Conservation (phyloP, 495 filamentous ascomycete species). For the Xylaria flabelliformis region DNA sequence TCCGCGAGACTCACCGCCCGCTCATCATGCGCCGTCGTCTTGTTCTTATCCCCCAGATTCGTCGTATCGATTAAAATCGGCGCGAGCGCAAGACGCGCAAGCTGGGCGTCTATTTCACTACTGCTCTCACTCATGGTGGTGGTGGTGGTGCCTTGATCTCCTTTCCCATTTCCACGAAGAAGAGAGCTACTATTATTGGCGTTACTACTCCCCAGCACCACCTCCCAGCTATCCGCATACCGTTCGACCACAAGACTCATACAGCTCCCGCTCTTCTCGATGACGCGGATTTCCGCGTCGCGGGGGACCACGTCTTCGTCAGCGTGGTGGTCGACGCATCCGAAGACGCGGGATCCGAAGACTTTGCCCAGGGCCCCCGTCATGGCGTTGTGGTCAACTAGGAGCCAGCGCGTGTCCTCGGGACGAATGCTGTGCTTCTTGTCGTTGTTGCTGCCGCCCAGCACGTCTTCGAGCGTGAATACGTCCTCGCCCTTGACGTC, state of each 20-base stretch:
- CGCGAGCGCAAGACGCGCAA: conserved; percentile 79
- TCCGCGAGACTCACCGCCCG: conserved; percentile 70
- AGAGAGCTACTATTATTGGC: not conserved
- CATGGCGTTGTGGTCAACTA: conserved; percentile 91
- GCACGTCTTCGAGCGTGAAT: conserved; percentile 60
- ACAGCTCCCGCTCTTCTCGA: conserved; percentile 80
- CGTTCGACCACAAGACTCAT: conserved; percentile 74
- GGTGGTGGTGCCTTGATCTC: too few relatives aligned
- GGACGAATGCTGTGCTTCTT: conserved; percentile 30
- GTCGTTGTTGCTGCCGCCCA: not conserved
- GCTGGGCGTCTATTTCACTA: conserved; percentile 55
- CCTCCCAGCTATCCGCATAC: conserved; percentile 64
- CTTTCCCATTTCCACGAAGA: conserved; percentile 3
- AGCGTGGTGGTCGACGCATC: conserved; percentile 92
- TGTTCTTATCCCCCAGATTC: conserved; percentile 71
- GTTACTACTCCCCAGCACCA: conserved; percentile 25
- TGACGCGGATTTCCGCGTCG: conserved; percentile 62
- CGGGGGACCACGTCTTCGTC: conserved; percentile 72
- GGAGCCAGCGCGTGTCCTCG: conserved; percentile 60
- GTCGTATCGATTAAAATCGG: conserved; percentile 85
- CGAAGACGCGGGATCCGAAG: conserved; percentile 58
- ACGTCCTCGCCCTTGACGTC: conserved; percentile 52
- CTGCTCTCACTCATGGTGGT: not conserved
- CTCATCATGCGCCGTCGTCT: conserved; percentile 75
- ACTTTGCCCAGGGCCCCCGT: conserved; percentile 59